Conservation (phyloP, 805 yeast genomes). For the Candida adriatica region DNA sequence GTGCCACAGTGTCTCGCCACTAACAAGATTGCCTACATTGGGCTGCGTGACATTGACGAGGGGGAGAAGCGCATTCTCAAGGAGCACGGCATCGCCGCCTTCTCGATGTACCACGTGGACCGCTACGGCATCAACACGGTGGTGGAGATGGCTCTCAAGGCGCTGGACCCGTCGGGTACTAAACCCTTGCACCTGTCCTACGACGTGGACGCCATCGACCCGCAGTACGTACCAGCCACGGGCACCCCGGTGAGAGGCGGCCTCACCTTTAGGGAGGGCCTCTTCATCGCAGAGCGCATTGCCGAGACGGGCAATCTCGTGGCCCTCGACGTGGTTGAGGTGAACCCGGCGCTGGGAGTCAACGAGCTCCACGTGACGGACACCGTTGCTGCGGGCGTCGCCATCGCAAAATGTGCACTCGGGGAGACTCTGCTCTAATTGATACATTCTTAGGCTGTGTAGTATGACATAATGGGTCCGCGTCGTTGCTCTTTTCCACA, state of each 20-base stretch:
- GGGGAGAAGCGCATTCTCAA: slow-evolving; percentile 74
- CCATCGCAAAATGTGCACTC: slow-evolving; percentile 87
- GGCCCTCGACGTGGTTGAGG: slow-evolving; percentile 89
- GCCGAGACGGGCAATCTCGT: slow-evolving; percentile 86
- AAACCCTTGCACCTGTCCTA: slow-evolving; percentile 83
- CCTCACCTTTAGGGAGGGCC: slow-evolving; percentile 86
- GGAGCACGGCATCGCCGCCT: slow-evolving; percentile 72
- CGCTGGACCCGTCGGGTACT: slow-evolving; percentile 62
- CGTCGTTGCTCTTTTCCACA: too few relatives aligned
- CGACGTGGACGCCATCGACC: slow-evolving; percentile 97
- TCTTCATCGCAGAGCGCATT: slow-evolving; percentile 84
- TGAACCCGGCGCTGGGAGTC: slow-evolving; percentile 84
- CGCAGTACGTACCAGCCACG: slow-evolving; percentile 89
- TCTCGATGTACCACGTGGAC: slow-evolving; percentile 93
- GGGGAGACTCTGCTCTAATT: slow-evolving; percentile 73
- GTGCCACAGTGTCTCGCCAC: slow-evolving; percentile 61
- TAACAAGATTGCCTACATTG: slow-evolving; percentile 80
- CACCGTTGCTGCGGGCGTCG: slow-evolving; percentile 85
- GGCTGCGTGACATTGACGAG: slow-evolving; percentile 86
- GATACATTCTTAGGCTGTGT: too few relatives aligned
- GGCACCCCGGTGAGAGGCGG: slow-evolving; percentile 99
- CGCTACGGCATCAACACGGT: slow-evolving; percentile 89
- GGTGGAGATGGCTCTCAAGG: slow-evolving; percentile 81
- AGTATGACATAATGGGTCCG: too few relatives aligned
- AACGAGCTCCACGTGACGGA: slow-evolving; percentile 68